Base-by-base conservation (phyloP, 2,329 filamentous ascomycete genomes). In the Trichoderma sp. region DNA sequence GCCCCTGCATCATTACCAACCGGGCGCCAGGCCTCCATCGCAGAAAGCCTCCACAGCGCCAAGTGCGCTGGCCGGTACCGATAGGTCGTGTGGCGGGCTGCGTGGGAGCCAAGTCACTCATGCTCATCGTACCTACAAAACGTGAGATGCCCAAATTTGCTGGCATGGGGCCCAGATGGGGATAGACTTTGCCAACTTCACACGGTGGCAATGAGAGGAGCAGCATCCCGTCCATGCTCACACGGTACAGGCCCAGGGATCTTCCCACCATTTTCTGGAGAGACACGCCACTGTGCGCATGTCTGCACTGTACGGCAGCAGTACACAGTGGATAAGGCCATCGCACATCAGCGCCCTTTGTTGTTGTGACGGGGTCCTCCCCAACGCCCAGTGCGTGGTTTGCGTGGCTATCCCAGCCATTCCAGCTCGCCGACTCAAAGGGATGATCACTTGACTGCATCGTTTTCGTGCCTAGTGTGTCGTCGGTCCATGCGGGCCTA, bases 391-490 rank as follows among this genome's bases (percentile, higher is more conserved):
- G 57, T 59, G 57, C 57, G 35, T n/a, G 31, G 57, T 24, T 59
- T 43, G 33, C 55, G 53, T 57, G 53, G 53, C n/a, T 57, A 27
- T 43, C 47, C 37, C 37, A 24, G 52, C 47, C 47, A 49, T 49
- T 49, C 47, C 47, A 49, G 47, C 47, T 49, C 47, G 21, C 21
- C n/a, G 47, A 49, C n/a, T 49, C 49, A 61, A 43, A 40, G 35
- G 56, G 52, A 24, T 68, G 63, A 68, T 70, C 68, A 70, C 68
- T 70, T 70, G 68, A 70, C 68, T 68, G 57, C 68, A 29, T 56
- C 53, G 31, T 40, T 68, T 63, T 69, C 67, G 52, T 49, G 58
- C 21, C 67, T 64, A 58, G 63, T 67, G 67, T 43, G 61, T 35
- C 49, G 49, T 19, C 40, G 13, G 43, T 57, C 35, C 27, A 14